Conservation (phyloP, 352 stramenopile genomes). For the Phytopythium boreale region DNA sequence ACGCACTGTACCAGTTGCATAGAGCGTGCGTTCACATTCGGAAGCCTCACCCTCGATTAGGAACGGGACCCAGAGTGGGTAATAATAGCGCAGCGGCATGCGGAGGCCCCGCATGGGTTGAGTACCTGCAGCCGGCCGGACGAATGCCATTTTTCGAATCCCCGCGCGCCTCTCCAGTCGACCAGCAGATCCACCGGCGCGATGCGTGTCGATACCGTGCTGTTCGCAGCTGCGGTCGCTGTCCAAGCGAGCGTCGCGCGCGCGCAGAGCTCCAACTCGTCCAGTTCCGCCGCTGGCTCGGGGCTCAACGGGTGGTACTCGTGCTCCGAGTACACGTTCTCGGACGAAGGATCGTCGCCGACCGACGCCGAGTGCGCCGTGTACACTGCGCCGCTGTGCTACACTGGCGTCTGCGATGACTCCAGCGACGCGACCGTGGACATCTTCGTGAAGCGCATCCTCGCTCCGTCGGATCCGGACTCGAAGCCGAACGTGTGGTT, state of each 20-base stretch:
- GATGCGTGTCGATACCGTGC: neutral
- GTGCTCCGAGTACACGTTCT: constrained; percentile 25
- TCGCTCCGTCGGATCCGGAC: constrained; percentile 14
- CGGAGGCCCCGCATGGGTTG: no score
- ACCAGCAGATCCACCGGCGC: neutral
- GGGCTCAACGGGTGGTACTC: constrained; percentile 29
- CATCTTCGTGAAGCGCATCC: constrained; percentile 45
- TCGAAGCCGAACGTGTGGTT: constrained; percentile 38
- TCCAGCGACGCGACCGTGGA: constrained; percentile 16
- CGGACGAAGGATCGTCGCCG: constrained; percentile 11
- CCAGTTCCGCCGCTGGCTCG: constrained; percentile 5
- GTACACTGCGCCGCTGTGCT: constrained; percentile 29
- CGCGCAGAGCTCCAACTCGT: constrained; percentile 2
- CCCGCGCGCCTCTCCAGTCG: neutral
- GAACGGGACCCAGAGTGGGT: no score
- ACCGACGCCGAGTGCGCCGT: constrained; percentile 29
- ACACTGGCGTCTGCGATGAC: constrained; percentile 23
- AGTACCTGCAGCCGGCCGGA: neutral
- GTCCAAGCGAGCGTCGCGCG: neutral
- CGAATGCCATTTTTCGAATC: neutral
- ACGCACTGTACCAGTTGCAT: no score
- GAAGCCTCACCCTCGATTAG: no score
- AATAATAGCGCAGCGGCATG: no score
- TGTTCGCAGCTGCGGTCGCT: neutral
- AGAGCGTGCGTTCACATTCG: no score